Evolutionary conservation across 805 yeast species (phyloP).

Genomic region (Ogataea methylovora): DNA sequence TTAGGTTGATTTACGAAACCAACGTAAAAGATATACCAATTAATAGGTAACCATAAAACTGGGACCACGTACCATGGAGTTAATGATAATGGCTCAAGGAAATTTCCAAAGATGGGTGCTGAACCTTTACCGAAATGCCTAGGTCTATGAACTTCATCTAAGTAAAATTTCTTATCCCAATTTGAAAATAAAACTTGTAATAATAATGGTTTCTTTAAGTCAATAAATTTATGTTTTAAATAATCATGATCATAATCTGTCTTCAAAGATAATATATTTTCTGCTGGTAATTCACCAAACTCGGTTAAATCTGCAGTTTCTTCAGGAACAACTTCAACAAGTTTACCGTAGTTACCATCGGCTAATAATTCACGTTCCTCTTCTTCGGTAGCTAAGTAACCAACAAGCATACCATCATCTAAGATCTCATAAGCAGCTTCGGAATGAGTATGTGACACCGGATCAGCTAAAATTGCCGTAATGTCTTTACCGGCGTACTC

Average conservation of each 20-base stretch:
- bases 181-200: constrained; percentile 70
- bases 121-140: constrained; percentile 97
- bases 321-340: constrained; percentile 33
- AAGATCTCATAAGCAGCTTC: constrained; percentile 85
- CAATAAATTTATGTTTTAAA: constrained; percentile 76
- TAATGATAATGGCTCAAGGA: constrained; percentile 81
- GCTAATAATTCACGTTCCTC: constrained; percentile 68
- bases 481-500: constrained; percentile 55
- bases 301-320: constrained; percentile 41
- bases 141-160: constrained; percentile 96
- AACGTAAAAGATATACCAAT: constrained; percentile 50
- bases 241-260: constrained; percentile 74
- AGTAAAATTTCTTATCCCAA: constrained; percentile 81
- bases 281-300: constrained; percentile 62
- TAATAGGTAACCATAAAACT: constrained; percentile 76
- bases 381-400: constrained; percentile 71
- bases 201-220: constrained; percentile 73
- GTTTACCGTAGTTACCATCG: constrained; percentile 42
- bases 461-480: constrained; percentile 72
- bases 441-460: constrained; percentile 66
- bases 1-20: constrained; percentile 47
- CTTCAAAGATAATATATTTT: constrained; percentile 62
- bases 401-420: constrained; percentile 77
- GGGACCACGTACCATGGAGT: constrained; percentile 98
- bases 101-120: constrained; percentile 92